These are phyloP conservation scores for Lachnellula cervina DNA, from an alignment of 2,329 filamentous ascomycete genomes.

Conservation along the genomic window DNA sequence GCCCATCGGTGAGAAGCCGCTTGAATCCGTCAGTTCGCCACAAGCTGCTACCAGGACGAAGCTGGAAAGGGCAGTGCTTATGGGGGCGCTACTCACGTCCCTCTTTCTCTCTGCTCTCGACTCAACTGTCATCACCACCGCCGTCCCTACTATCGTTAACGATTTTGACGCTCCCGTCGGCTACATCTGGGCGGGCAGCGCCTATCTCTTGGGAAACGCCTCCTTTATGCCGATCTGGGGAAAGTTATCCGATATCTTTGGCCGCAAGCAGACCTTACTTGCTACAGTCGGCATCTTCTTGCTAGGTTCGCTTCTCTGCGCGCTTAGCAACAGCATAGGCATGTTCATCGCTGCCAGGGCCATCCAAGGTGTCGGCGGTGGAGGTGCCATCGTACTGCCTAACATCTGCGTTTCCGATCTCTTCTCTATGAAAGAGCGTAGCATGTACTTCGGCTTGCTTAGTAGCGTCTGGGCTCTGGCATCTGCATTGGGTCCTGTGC, in stretches of 20 bases:
- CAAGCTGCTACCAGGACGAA: background rate
- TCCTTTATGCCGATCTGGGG: background rate
- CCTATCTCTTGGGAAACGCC: background rate
- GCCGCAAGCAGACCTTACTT: background rate
- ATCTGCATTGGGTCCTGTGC: conserved; percentile 57
- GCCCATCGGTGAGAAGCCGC: no score
- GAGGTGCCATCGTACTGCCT: conserved; percentile 57
- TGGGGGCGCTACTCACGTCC: background rate
- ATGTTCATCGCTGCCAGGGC: conserved; percentile 59
- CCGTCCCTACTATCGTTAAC: background rate
- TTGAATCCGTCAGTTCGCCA: no score
- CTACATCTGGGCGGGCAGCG: background rate
- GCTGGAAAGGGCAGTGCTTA: background rate
- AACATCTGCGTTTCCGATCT: conserved; percentile 60
- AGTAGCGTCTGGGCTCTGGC: conserved; percentile 55
- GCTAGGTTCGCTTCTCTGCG: background rate
- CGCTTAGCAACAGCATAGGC: conserved; percentile 38
- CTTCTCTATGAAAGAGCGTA: conserved; percentile 58
- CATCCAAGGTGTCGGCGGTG: conserved; percentile 59
- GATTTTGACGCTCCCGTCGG: background rate
- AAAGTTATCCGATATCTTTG: background rate
- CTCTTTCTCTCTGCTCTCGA: background rate
- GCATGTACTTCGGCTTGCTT: conserved; percentile 30
- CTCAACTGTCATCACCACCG: background rate
- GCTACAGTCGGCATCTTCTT: background rate